A percentile compares a stretch with the other conserved stretches of the same genome.
phyloP scores from a whole-genome alignment of 495 filamentous ascomycete genomes.

The Hypoxylon cercidicola region DNA sequence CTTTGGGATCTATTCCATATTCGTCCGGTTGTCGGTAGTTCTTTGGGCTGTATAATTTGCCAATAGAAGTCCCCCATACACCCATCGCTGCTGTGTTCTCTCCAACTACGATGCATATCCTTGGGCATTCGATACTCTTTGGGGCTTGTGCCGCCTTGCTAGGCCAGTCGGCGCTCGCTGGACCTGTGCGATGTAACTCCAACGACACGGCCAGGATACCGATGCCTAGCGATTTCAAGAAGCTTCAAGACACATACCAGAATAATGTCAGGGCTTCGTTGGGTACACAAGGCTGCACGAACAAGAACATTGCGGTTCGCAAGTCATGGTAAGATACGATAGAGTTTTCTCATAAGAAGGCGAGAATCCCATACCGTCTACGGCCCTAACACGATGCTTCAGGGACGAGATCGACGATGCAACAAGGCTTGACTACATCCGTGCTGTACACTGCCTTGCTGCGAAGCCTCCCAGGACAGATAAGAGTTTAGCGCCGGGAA shows the following conservation, averaged over 20 bases:
- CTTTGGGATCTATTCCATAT: conserved; percentile 1
- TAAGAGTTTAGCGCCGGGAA: conserved; percentile 49
- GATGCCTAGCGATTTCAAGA: conserved; percentile 31
- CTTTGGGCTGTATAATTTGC: neutral
- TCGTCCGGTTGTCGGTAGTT: neutral
- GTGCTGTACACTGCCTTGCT: conserved; percentile 73
- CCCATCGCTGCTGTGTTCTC: neutral
- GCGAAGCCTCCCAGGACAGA: conserved; percentile 60
- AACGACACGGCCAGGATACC: conserved; percentile 19
- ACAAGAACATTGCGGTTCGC: conserved; percentile 57
- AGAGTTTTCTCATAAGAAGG: neutral
- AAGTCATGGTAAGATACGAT: conserved; percentile 58
- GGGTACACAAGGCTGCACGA: conserved; percentile 48
- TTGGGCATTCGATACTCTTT: conserved; percentile 8
- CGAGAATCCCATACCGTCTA: conserved; percentile 1
- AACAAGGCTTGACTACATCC: conserved; percentile 69
- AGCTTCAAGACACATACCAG: conserved; percentile 27
- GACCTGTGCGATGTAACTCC: conserved; percentile 4
- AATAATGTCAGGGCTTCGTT: conserved; percentile 28
- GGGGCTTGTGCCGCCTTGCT: conserved; percentile 13
- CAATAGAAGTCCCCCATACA: neutral
- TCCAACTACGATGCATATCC: conserved; percentile 14
- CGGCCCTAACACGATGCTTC: conserved; percentile 3
- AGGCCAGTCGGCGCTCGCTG: conserved; percentile 19
- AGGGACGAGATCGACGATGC: conserved; percentile 61